These are phyloP conservation scores for Candida odintsovae DNA, from an alignment of 805 yeast genomes.

Conservation along the genomic window DNA sequence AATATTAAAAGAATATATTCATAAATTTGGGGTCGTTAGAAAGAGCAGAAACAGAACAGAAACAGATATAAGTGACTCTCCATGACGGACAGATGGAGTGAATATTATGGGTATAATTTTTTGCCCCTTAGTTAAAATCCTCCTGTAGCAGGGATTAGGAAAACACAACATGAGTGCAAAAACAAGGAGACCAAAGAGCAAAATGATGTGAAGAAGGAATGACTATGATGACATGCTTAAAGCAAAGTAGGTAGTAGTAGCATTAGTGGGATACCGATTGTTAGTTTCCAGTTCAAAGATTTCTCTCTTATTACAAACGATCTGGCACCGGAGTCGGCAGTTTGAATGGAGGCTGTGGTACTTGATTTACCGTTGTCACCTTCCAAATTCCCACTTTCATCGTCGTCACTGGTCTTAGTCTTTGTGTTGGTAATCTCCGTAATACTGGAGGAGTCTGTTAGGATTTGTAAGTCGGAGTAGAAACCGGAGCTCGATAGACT, in stretches of 20 bases:
- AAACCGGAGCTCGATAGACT: background rate
- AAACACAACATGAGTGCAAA: background rate
- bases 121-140: no score
- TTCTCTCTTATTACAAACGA: background rate
- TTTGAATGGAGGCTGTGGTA: background rate
- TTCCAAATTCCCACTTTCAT: background rate
- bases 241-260: constrained; percentile 6
- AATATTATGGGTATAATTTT: constrained; percentile 1
- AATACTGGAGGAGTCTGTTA: constrained; percentile 5
- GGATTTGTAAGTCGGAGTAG: constrained; percentile 1
- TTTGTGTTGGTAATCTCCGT: constrained; percentile 8
- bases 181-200: background rate
- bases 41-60: no score
- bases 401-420: constrained; percentile 1
- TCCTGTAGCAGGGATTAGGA: background rate
- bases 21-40: background rate
- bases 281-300: constrained; percentile 8
- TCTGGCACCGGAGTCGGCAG: constrained; percentile 8
- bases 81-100: background rate
- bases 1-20: no score
- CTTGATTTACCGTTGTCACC: background rate
- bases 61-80: background rate
- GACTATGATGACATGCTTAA: background rate
- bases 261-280: constrained; percentile 8
- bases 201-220: background rate